Evolutionary conservation across 805 yeast species (phyloP).

Genomic region (Scheffersomyces stipitis): DNA sequence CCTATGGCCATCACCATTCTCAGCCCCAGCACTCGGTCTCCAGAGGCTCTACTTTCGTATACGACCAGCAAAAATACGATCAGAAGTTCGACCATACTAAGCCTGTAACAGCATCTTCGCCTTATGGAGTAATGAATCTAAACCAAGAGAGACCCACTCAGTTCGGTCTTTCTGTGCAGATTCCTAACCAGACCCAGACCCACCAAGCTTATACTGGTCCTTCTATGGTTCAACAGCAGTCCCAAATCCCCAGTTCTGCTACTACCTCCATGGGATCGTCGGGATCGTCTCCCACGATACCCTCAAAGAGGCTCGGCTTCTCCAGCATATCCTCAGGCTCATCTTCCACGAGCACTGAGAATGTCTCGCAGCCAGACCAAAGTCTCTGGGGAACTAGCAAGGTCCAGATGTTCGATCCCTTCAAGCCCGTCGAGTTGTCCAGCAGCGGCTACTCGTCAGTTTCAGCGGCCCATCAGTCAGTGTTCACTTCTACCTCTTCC

Average conservation of each 20-base stretch:
- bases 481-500: background rate
- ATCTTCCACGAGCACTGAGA: conserved; percentile 4
- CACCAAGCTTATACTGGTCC: background rate
- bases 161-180: background rate
- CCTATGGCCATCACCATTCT: background rate
- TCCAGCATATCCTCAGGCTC: conserved; percentile 7
- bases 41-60: background rate
- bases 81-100: background rate
- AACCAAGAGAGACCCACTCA: background rate
- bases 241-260: background rate
- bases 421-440: conserved; percentile 17
- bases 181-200: background rate
- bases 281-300: background rate
- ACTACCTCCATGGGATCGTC: background rate
- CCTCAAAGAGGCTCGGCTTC: conserved; percentile 1
- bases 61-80: background rate
- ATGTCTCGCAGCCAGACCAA: background rate
- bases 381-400: conserved; percentile 1
- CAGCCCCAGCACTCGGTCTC: background rate
- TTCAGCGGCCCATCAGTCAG: background rate
- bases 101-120: too few species aligned
- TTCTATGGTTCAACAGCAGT: background rate
- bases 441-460: too few species aligned
- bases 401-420: conserved; percentile 27
- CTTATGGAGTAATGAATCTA: background rate